A percentile compares a stretch with the other conserved stretches of the same genome.
phyloP scores from a whole-genome alignment of 768 basidiomycete genomes.

The Xanthoconium purpureum region DNA sequence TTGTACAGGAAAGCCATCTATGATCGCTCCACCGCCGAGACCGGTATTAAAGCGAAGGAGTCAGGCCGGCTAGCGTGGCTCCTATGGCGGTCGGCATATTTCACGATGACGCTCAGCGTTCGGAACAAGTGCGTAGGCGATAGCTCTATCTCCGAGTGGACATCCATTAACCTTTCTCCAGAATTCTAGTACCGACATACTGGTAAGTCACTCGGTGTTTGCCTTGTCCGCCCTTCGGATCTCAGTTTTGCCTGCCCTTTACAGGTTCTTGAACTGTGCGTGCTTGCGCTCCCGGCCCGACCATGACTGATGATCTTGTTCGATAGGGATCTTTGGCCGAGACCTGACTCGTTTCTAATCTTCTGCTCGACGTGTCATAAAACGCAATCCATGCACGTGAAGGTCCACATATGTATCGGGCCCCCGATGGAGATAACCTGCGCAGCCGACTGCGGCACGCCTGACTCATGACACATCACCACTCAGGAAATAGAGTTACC shows the following conservation, averaged over 20 bases:
- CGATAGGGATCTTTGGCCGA: constrained; percentile 69
- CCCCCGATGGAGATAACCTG: neutral
- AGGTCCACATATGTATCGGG: neutral
- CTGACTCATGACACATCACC: neutral
- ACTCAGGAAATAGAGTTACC: constrained; percentile 12
- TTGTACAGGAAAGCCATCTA: constrained; percentile 69
- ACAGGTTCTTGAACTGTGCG: constrained; percentile 69
- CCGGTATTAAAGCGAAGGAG: constrained; percentile 54
- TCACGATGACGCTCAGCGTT: constrained; percentile 69
- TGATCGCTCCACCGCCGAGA: constrained; percentile 54
- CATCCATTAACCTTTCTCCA: constrained; percentile 23
- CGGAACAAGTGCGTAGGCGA: constrained; percentile 58
- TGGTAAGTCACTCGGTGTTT: constrained; percentile 42
- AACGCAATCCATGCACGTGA: neutral
- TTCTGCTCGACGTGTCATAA: neutral
- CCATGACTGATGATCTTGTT: constrained; percentile 11
- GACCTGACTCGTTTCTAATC: constrained; percentile 66
- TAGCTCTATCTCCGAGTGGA: constrained; percentile 4
- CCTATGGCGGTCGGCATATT: constrained; percentile 79
- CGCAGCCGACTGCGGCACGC: neutral
- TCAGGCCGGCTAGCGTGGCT: constrained; percentile 72
- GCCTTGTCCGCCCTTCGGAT: constrained; percentile 11
- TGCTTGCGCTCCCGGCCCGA: constrained; percentile 7
- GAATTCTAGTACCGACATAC: constrained; percentile 65
- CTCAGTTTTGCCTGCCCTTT: constrained; percentile 6